Percentiles rank a stretch among this genome's conserved stretches.
Evolutionary conservation across 2,329 filamentous ascomycete species (phyloP).

Genomic region (Emmonsiellopsis sp.): DNA sequence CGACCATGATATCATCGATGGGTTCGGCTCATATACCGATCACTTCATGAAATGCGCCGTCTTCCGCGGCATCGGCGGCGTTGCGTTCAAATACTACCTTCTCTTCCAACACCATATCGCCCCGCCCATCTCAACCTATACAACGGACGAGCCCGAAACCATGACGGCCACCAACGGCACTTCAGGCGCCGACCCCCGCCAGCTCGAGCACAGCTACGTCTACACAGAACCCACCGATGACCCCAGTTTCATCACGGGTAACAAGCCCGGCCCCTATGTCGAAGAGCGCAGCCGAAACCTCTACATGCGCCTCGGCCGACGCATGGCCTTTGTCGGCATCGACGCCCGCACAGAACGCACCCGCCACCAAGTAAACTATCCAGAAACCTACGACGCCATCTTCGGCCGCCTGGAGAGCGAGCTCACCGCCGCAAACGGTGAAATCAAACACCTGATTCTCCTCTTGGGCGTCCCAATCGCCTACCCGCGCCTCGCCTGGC

Average conservation of each 20-base stretch:
- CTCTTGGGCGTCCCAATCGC: constrained; percentile 64
- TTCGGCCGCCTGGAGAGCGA: constrained; percentile 48
- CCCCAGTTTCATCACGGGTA: constrained; percentile 68
- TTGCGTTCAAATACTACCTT: constrained; percentile 52
- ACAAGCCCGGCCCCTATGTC: constrained; percentile 60
- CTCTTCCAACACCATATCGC: constrained; percentile 69
- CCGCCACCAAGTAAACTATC: constrained; percentile 85
- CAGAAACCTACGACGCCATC: constrained; percentile 53
- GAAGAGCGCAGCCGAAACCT: constrained; percentile 53
- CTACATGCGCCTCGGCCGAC: constrained; percentile 55
- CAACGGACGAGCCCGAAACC: constrained; percentile 58
- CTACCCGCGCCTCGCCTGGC: constrained; percentile 74
- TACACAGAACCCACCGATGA: constrained; percentile 50
- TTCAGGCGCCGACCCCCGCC: constrained; percentile 54
- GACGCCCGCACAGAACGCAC: constrained; percentile 66
- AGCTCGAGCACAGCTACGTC: constrained; percentile 68
- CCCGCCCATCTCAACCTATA: constrained; percentile 77
- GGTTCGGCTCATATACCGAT: constrained; percentile 57
- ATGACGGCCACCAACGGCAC: constrained; percentile 41
- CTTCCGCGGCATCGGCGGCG: constrained; percentile 56
- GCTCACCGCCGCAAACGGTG: constrained; percentile 41
- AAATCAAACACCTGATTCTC: constrained; percentile 55
- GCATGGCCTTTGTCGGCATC: constrained; percentile 55
- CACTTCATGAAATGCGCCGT: constrained; percentile 59
- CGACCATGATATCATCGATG: constrained; percentile 58